Percentiles rank a stretch among this genome's conserved stretches.
Evolutionary conservation across 2,329 filamentous ascomycete species (phyloP).

Genomic region (Beauveria australis): DNA sequence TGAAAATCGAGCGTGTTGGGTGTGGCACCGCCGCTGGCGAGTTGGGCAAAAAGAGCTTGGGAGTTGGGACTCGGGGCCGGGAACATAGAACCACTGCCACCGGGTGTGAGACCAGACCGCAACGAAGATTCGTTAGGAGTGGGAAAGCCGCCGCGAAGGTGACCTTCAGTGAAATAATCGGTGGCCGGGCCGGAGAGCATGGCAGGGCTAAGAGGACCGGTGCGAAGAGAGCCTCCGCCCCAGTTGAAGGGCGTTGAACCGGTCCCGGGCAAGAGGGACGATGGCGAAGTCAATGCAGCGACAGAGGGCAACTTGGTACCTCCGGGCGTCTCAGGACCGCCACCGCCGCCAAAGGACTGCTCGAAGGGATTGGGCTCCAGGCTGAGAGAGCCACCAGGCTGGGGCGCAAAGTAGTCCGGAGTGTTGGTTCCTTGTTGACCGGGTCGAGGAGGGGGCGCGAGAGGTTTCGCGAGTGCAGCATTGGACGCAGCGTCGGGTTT

Average conservation of each 20-base stretch:
- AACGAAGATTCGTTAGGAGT: conserved; percentile 96
- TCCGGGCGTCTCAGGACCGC: conserved; percentile 69
- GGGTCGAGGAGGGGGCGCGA: conserved; percentile 64
- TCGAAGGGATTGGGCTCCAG: conserved; percentile 96
- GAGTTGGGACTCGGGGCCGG: conserved; percentile 83
- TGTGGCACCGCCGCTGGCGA: conserved; percentile 75
- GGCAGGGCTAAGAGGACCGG: conserved; percentile 88
- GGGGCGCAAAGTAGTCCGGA: conserved; percentile 61
- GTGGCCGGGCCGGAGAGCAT: conserved; percentile 84
- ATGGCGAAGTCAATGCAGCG: conserved; percentile 83
- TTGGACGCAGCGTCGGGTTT: conserved; percentile 47
- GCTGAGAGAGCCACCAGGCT: conserved; percentile 49
- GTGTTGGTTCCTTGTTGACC: conserved; percentile 46
- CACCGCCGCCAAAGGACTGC: conserved; percentile 70
- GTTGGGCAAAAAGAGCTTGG: conserved; percentile 69
- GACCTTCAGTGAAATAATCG: conserved; percentile 82
- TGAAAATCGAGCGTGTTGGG: conserved; percentile 92
- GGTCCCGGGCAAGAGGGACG: conserved; percentile 65
- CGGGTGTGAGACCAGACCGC: conserved; percentile 83
- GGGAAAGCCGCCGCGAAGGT: conserved; percentile 75
- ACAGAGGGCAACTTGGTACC: conserved; percentile 80
- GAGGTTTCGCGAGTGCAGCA: conserved; percentile 54
- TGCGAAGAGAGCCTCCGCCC: conserved; percentile 75
- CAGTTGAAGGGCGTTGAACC: conserved; percentile 70
- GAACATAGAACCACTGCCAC: conserved; percentile 96